phyloP scores from a whole-genome alignment of 352 stramenopile genomes.

The Pythium utonaiense region DNA sequence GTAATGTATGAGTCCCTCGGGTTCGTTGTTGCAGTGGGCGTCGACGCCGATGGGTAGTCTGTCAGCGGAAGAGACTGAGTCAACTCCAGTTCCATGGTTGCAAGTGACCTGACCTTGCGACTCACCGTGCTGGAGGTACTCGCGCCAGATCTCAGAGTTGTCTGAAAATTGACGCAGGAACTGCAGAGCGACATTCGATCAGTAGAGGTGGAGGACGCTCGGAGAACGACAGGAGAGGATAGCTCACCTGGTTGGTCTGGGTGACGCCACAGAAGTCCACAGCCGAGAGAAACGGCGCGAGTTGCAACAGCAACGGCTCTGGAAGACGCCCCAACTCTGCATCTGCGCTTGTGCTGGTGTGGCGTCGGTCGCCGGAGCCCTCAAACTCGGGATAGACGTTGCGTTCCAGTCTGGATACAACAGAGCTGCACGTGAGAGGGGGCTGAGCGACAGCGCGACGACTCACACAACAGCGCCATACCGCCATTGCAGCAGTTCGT shows the following conservation, averaged over 20 bases:
- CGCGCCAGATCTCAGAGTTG: slow-evolving; percentile 16
- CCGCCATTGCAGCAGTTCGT: slow-evolving; percentile 23
- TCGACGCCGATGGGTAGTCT: neutral
- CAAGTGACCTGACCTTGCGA: neutral
- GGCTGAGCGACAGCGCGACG: too few species aligned
- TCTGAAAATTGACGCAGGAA: slow-evolving; percentile 21
- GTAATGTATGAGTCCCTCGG: neutral
- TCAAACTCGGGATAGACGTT: slow-evolving; percentile 16
- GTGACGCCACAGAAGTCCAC: slow-evolving; percentile 19
- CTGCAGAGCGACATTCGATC: neutral
- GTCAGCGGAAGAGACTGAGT: too few species aligned
- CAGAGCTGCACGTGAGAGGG: too few species aligned
- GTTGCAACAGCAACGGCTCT: slow-evolving; percentile 15
- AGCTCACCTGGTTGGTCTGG: slow-evolving; percentile 18
- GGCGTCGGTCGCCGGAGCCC: neutral
- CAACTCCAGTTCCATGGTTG: too few species aligned
- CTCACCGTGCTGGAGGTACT: slow-evolving; percentile 11
- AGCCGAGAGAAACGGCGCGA: slow-evolving; percentile 17
- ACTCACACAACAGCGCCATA: neutral
- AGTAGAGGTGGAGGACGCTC: neutral
- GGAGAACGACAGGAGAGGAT: too few species aligned
- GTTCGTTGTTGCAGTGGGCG: neutral
- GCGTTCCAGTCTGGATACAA: slow-evolving; percentile 8
- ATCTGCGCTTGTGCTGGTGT: slow-evolving; percentile 12
- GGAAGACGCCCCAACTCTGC: slow-evolving; percentile 24